phyloP scores from a whole-genome alignment of 176 grass and related monocot genomes.

The Hyparrhenia diplandra region DNA sequence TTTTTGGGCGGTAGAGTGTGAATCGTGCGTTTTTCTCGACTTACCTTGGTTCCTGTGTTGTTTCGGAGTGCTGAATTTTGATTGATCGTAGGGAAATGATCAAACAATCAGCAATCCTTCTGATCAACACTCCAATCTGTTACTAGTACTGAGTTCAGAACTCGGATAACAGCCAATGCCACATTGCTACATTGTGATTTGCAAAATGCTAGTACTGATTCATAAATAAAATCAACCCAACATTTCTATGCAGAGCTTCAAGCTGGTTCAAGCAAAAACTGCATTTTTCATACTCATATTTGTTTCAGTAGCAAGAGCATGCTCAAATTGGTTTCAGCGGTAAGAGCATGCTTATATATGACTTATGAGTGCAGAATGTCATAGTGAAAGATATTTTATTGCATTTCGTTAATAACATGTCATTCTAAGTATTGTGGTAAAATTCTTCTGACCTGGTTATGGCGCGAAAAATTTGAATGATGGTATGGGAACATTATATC shows the following conservation, averaged over 20 bases:
- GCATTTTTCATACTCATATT: conserved; percentile 7
- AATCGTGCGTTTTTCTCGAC: background rate
- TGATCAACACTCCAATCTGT: background rate
- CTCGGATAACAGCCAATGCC: background rate
- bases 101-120: background rate
- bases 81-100: background rate
- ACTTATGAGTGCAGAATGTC: background rate
- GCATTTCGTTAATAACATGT: background rate
- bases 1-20: background rate
- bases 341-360: background rate
- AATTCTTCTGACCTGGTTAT: background rate
- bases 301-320: background rate
- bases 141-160: background rate
- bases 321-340: background rate
- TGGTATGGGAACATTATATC: background rate
- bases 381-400: background rate
- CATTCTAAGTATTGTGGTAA: background rate
- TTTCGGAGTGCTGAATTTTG: background rate
- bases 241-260: background rate
- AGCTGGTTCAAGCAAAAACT: conserved; percentile 20
- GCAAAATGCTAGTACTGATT: background rate
- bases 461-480: background rate
- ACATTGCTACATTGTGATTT: background rate
- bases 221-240: background rate
- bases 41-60: background rate